A percentile compares a stretch with the other conserved stretches of the same genome.
Conservation (phyloP, 306 rosid genomes). For the Pyrus communis region DNA sequence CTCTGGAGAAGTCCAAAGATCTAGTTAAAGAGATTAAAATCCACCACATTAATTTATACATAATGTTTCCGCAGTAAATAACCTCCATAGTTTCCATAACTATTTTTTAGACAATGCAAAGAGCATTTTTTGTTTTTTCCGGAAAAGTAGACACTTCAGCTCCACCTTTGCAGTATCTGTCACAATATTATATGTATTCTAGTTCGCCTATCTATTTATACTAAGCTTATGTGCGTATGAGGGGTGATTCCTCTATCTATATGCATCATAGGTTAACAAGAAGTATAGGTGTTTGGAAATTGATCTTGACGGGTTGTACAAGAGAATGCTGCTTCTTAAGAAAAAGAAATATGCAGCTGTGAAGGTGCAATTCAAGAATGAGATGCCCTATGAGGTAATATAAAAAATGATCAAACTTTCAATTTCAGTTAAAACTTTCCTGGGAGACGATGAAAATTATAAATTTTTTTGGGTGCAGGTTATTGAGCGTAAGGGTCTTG, state of each 20-base stretch:
- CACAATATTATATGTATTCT: neutral
- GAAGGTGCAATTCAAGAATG: conserved; percentile 68
- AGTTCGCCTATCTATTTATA: neutral
- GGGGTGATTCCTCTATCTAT: conserved; percentile 12
- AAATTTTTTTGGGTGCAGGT: conserved; percentile 38
- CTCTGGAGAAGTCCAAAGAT: neutral
- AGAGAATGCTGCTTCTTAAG: conserved; percentile 97
- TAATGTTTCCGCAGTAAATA: neutral
- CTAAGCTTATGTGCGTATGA: neutral
- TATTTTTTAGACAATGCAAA: neutral
- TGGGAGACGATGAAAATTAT: conserved; percentile 16
- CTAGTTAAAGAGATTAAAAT: neutral
- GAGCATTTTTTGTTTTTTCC: neutral
- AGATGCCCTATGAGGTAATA: conserved; percentile 67
- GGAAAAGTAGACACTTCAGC: neutral
- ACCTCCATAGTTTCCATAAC: neutral
- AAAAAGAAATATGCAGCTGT: conserved; percentile 96
- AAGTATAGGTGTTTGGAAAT: conserved; percentile 86
- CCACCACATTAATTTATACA: neutral
- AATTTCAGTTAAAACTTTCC: conserved; percentile 1
- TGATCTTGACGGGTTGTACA: conserved; percentile 91
- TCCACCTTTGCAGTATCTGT: neutral
- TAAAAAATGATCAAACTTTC: neutral
- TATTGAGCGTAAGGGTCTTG: conserved; percentile 97
- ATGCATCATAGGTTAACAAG: conserved; percentile 70